Percentiles rank a stretch among this genome's conserved stretches.
Conservation (phyloP, 257 asterid genomes). For the Solanum sitiens region DNA sequence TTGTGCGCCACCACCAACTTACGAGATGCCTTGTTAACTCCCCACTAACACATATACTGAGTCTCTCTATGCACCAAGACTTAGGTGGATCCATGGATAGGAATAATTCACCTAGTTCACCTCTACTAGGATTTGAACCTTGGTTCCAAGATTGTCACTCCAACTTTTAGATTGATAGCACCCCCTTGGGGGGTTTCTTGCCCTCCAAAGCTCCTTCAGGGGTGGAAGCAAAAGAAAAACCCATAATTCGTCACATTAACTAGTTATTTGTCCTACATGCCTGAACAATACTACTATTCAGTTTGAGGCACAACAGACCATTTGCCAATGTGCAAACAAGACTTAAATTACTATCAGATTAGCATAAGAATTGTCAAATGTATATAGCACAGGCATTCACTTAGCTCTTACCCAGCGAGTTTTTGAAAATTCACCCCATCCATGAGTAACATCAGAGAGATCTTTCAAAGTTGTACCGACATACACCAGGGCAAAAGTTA, state of each 20-base stretch:
- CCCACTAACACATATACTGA: not conserved
- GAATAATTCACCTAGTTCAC: no score
- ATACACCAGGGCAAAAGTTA: conserved; percentile 87
- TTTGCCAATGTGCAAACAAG: not conserved
- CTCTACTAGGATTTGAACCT: not conserved
- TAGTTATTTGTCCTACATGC: not conserved
- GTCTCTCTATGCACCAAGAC: no score
- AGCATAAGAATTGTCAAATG: not conserved
- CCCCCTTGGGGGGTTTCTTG: not conserved
- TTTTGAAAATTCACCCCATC: conserved; percentile 81
- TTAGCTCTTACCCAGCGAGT: conserved; percentile 70
- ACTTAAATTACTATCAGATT: not conserved
- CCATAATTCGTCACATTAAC: not conserved
- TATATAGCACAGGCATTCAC: not conserved
- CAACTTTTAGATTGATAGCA: not conserved
- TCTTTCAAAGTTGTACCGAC: conserved; percentile 96
- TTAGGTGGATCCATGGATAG: no score
- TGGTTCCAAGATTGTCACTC: not conserved
- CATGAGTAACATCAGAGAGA: conserved; percentile 96
- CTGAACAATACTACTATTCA: not conserved
- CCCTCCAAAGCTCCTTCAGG: not conserved
- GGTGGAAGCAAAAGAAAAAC: not conserved
- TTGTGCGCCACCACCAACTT: not conserved
- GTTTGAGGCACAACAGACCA: not conserved
- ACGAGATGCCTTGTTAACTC: no score